Evolutionary conservation across 768 basidiomycete species (phyloP).

Genomic region (Trametes cinnabarina): DNA sequence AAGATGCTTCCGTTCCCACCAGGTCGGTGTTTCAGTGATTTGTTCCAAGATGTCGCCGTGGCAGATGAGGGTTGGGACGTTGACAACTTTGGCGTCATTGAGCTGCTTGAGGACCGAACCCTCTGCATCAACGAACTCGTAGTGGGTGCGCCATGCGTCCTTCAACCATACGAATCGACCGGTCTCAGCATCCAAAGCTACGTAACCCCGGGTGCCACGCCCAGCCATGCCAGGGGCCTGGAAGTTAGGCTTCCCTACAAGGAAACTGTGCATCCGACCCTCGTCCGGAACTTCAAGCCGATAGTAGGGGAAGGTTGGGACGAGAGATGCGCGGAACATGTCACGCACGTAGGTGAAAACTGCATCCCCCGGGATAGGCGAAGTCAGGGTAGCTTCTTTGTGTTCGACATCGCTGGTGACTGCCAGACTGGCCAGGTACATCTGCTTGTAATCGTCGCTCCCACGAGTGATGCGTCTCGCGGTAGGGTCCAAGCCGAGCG

Average conservation of each 20-base stretch:
- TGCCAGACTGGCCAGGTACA: neutral
- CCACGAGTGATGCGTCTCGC: neutral
- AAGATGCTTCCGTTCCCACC: neutral
- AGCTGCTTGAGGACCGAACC: neutral
- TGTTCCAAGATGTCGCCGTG: neutral
- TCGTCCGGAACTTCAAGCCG: neutral
- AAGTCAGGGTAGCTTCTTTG: too few species aligned
- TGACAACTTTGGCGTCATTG: neutral
- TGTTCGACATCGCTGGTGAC: neutral
- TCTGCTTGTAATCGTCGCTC: neutral
- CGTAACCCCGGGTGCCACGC: slow-evolving; percentile 4
- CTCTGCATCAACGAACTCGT: neutral
- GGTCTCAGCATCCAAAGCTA: slow-evolving; percentile 7
- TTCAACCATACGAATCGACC: slow-evolving; percentile 5
- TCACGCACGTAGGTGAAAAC: neutral
- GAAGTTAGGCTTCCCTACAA: neutral
- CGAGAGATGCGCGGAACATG: slow-evolving; percentile 1
- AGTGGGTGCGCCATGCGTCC: neutral
- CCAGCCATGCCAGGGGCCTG: neutral
- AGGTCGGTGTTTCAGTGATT: neutral
- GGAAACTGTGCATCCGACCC: neutral
- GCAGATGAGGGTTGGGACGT: slow-evolving; percentile 5
- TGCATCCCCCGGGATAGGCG: too few species aligned
- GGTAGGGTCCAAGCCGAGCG: neutral
- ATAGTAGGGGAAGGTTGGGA: neutral